Conservation (phyloP, 495 filamentous ascomycete genomes). For the Xylaria flabelliformis region DNA sequence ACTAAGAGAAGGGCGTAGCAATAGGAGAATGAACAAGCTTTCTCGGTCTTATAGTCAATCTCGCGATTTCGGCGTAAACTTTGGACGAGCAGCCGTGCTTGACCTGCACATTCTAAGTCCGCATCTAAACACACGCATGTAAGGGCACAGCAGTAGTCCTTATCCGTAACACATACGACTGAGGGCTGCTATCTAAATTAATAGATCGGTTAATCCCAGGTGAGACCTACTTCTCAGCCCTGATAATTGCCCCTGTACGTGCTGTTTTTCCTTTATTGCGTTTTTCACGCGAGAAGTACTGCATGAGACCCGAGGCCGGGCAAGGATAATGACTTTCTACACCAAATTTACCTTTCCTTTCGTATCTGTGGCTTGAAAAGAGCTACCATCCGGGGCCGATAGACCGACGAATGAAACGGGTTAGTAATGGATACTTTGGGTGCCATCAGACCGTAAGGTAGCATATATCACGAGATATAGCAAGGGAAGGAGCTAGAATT, state of each 20-base stretch:
- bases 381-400: not conserved
- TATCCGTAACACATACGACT: not conserved
- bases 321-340: not conserved
- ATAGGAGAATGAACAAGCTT: not conserved
- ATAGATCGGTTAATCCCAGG: not conserved
- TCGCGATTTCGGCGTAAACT: slow-evolving; percentile 23
- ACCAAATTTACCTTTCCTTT: not conserved
- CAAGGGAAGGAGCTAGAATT: not conserved
- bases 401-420: not conserved
- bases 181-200: not conserved
- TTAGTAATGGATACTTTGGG: not conserved
- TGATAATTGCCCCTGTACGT: not conserved
- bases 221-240: slow-evolving; percentile 9
- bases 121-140: slow-evolving; percentile 18
- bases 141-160: slow-evolving; percentile 7
- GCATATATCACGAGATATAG: not conserved
- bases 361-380: not conserved
- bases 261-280: not conserved
- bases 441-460: not conserved
- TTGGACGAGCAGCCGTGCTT: slow-evolving; percentile 16
- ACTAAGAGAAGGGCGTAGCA: not conserved
- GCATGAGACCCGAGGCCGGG: not conserved
- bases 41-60: slow-evolving; percentile 14
- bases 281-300: not conserved
- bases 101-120: slow-evolving; percentile 9